These are phyloP conservation scores for Fusarium nurragi DNA, from an alignment of 2,329 filamentous ascomycete genomes.

Conservation along the genomic window DNA sequence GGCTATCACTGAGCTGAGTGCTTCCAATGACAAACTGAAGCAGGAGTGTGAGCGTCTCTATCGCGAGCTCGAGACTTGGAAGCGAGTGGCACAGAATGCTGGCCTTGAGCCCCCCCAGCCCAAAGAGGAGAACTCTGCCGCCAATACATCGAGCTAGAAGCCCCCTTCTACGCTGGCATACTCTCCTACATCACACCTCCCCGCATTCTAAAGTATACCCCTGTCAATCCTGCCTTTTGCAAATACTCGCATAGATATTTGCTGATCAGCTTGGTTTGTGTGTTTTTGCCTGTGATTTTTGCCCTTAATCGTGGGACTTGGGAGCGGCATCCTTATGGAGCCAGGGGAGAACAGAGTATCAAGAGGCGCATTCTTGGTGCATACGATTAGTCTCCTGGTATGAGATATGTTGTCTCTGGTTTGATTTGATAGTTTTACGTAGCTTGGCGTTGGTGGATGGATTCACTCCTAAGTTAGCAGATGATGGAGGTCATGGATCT, in stretches of 20 bases:
- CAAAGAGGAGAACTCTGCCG: slow-evolving; percentile 48
- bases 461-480: slow-evolving; percentile 30
- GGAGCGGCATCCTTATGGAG: slow-evolving; percentile 16
- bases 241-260: not conserved
- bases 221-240: slow-evolving; percentile 21
- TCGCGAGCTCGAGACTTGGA: slow-evolving; percentile 82
- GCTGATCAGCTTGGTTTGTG: slow-evolving; percentile 11
- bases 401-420: slow-evolving; percentile 10
- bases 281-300: slow-evolving; percentile 19
- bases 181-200: slow-evolving; percentile 1
- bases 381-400: slow-evolving; percentile 24
- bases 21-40: slow-evolving; percentile 88
- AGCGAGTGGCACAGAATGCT: slow-evolving; percentile 71
- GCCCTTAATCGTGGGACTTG: slow-evolving; percentile 1
- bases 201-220: slow-evolving; percentile 41
- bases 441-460: slow-evolving; percentile 45
- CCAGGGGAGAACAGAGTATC: slow-evolving; percentile 11
- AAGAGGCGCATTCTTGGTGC: slow-evolving; percentile 19
- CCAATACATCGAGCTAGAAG: slow-evolving; percentile 45
- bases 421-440: slow-evolving; percentile 36
- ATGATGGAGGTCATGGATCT: slow-evolving; percentile 17
- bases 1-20: slow-evolving; percentile 86
- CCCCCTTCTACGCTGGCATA: slow-evolving; percentile 27
- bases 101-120: slow-evolving; percentile 60
- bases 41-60: slow-evolving; percentile 80